Percentiles rank a stretch among this genome's conserved stretches.
These are phyloP conservation scores for Brassica hybrid DNA, from an alignment of 441 rosid genomes.

Conservation along the genomic window DNA sequence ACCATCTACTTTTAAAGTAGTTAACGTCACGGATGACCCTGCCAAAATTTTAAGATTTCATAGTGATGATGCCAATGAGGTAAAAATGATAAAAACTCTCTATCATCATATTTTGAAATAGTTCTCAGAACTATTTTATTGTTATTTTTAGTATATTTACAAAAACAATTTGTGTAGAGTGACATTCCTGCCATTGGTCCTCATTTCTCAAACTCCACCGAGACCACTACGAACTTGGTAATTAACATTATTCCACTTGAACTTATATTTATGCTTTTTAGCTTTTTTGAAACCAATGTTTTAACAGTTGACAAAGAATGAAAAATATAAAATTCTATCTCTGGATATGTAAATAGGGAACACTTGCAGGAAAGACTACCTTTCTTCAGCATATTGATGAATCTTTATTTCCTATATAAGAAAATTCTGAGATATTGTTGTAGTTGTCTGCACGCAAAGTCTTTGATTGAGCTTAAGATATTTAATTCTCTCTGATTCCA, in stretches of 20 bases:
- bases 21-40: neutral
- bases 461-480: no score
- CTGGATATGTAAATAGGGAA: neutral
- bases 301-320: neutral
- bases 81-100: neutral
- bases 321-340: neutral
- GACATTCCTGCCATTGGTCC: neutral
- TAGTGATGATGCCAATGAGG: neutral
- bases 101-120: neutral
- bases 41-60: neutral
- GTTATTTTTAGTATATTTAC: neutral
- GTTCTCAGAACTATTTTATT: neutral
- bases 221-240: neutral
- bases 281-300: no score
- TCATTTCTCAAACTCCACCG: neutral
- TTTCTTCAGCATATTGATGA: no score
- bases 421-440: no score
- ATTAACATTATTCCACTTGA: no score
- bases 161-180: neutral
- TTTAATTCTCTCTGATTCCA: no score
- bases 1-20: slow-evolving; percentile 3
- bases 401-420: no score
- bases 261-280: no score
- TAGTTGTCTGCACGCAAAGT: no score
- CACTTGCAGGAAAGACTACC: no score